Conservation (phyloP, 768 basidiomycete species). For the Lactarius hengduanensis region DNA sequence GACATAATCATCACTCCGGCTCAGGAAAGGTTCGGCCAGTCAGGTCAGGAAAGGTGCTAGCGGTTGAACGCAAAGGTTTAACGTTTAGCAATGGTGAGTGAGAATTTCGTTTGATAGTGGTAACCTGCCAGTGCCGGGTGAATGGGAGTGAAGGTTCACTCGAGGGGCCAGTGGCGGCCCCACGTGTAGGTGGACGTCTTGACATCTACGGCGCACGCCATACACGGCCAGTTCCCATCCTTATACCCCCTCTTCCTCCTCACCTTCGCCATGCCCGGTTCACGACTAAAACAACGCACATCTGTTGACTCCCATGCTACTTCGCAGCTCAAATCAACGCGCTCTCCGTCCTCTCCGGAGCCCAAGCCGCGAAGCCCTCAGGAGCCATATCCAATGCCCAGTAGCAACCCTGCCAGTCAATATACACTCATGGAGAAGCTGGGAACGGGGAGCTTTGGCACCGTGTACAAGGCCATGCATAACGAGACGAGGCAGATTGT, state of each 20-base stretch:
- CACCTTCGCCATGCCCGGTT: conserved; percentile 20
- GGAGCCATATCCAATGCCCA: conserved; percentile 69
- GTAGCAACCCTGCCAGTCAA: conserved; percentile 81
- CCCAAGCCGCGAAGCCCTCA: conserved; percentile 43
- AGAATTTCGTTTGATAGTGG: background rate
- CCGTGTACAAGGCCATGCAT: conserved; percentile 96
- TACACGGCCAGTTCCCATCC: background rate
- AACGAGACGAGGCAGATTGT: conserved; percentile 93
- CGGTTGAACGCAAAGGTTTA: background rate
- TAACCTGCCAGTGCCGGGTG: background rate
- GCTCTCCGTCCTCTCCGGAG: conserved; percentile 50
- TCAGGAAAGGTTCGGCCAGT: too few species aligned
- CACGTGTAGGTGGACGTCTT: conserved; percentile 19
- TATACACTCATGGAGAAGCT: conserved; percentile 93
- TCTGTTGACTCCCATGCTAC: conserved; percentile 28
- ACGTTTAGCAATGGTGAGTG: background rate
- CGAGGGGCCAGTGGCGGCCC: background rate
- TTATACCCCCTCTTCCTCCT: background rate
- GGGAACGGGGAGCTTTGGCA: conserved; percentile 96
- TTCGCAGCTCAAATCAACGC: conserved; percentile 46
- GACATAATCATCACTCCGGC: too few species aligned
- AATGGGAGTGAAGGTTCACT: background rate
- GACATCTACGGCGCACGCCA: conserved; percentile 14
- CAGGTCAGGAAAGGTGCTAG: background rate
- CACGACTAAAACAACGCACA: conserved; percentile 21